Percentiles rank a stretch among this genome's conserved stretches.
phyloP scores from a whole-genome alignment of 1,284 basidiomycete species.

The Microbotryum intermedium region DNA sequence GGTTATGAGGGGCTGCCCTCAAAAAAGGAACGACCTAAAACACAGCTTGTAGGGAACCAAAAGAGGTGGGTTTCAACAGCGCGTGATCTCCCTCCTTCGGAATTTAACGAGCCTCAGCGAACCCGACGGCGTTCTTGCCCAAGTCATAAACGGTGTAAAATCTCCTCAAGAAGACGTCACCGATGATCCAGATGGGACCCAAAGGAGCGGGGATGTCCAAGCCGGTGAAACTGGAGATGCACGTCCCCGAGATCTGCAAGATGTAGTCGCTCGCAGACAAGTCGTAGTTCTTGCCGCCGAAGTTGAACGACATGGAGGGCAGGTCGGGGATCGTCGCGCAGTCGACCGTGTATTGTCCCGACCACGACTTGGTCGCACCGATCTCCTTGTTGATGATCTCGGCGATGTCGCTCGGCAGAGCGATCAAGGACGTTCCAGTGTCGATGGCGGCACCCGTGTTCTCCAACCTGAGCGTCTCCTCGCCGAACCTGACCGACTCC shows the following conservation, averaged over 20 bases:
- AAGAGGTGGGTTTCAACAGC: too few species aligned
- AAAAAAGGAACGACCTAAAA: too few species aligned
- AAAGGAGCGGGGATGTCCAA: constrained; percentile 80
- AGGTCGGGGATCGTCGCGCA: constrained; percentile 73
- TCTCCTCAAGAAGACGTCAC: constrained; percentile 40
- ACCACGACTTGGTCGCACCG: constrained; percentile 79
- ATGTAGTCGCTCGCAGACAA: constrained; percentile 53
- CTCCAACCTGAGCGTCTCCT: constrained; percentile 71
- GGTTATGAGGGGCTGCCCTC: too few species aligned
- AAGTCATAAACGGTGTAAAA: constrained; percentile 79
- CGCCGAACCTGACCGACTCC: constrained; percentile 45
- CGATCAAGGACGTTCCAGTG: constrained; percentile 87
- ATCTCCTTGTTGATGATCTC: constrained; percentile 93
- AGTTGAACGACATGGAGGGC: constrained; percentile 79
- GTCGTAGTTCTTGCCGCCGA: constrained; percentile 54
- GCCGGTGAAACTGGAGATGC: constrained; percentile 88
- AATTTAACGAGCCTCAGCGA: constrained; percentile 51
- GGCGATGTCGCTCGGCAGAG: constrained; percentile 84
- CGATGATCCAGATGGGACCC: constrained; percentile 81
- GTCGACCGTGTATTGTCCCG: constrained; percentile 86
- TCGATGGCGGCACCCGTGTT: constrained; percentile 89
- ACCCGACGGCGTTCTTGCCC: constrained; percentile 67
- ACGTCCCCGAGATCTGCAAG: constrained; percentile 77
- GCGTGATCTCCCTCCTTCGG: too few species aligned
- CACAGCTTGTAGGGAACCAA: too few species aligned